Evolutionary conservation across 345 rosid genomes (phyloP), one percentile per base, ranked within the genome.

Genomic region (Moricandia moricandioides): DNA sequence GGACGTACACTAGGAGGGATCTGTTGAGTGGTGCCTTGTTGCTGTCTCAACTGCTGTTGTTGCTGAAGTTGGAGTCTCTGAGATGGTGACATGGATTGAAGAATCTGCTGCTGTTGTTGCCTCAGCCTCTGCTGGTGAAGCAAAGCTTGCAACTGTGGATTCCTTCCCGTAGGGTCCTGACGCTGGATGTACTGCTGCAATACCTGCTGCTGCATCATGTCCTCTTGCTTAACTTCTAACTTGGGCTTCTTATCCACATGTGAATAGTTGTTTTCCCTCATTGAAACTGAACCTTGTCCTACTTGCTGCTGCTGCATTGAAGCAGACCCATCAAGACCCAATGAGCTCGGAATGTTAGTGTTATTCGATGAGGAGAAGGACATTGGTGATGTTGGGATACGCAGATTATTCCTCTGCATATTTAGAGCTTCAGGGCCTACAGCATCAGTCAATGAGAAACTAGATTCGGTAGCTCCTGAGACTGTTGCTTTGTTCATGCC

Each of bases 171-270:
- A 12, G 89, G 59, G 60, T 88, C 95, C 74, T 88, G 96, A 63
- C 89, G 86, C 76, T 91, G 97, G 72, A 91, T 73, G 80, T 90
- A 80, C 74, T 91, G 93, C 34, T 89, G 98, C 40, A 90, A 52
- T 59, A 91, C 74, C 84, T 86, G 96, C 70, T 88, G 97, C 81
- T 85, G 95, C 69, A 90, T 43, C 75, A 94, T 70, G 69, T 88
- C 96, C 82, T 94, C 97, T 77, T 87, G 97, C 81, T 91, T 91
- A 69, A 94, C 85, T 72, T 92, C 99, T 63, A 94, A 9, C 59
- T 90, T 85, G 0, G 88, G 97, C 72, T 94, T 91, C 88, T 94
- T 94, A 80, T 86, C 75, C 2, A 79, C 71, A 33, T 79, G 82
- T 24, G 66, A 12, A 27, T 68, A 73, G 54, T n/a, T 74, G 61